phyloP scores from a whole-genome alignment of 805 yeast species.

The Candida insectorum region DNA sequence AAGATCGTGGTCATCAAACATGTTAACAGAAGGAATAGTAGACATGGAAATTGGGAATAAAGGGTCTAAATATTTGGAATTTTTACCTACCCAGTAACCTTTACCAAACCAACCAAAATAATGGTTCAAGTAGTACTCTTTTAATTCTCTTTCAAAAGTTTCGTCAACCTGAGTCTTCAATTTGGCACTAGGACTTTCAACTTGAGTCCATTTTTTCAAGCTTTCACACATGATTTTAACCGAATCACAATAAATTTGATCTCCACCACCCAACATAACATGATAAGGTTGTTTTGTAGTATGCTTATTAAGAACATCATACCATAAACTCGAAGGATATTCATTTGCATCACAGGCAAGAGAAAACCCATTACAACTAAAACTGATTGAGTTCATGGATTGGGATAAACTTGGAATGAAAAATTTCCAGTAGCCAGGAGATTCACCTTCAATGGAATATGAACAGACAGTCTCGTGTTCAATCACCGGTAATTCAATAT shows the following conservation, averaged over 20 bases:
- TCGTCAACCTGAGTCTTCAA: conserved; percentile 35
- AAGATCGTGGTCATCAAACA: conserved; percentile 93
- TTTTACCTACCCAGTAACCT: conserved; percentile 76
- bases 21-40: conserved; percentile 79
- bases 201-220: conserved; percentile 62
- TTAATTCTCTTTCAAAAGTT: conserved; percentile 52
- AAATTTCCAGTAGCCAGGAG: conserved; percentile 49
- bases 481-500: conserved; percentile 47
- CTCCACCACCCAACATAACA: conserved; percentile 98
- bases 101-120: conserved; percentile 87
- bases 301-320: conserved; percentile 74
- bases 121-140: conserved; percentile 64
- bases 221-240: conserved; percentile 56
- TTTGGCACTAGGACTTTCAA: conserved; percentile 48
- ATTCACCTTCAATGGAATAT: conserved; percentile 53
- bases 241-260: conserved; percentile 87
- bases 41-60: conserved; percentile 74
- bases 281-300: conserved; percentile 56
- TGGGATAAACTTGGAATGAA: conserved; percentile 60
- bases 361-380: conserved; percentile 91
- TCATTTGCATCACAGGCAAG: conserved; percentile 59
- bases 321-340: conserved; percentile 81
- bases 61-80: conserved; percentile 63
- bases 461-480: conserved; percentile 57
- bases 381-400: conserved; percentile 79